phyloP scores from a whole-genome alignment of 106 monocot genomes.

The Allium cepa region DNA sequence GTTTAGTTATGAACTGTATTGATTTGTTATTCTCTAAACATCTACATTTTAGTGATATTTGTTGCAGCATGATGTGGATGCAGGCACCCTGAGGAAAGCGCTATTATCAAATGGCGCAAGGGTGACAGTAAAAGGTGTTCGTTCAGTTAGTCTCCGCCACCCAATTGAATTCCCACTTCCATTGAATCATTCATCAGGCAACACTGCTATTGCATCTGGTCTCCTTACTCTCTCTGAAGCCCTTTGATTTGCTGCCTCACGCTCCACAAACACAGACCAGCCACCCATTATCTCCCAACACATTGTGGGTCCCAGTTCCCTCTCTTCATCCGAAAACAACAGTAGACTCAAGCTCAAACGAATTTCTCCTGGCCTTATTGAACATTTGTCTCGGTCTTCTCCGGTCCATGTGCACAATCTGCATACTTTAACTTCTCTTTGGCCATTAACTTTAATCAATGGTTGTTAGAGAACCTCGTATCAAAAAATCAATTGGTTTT shows the following conservation, averaged over 20 bases:
- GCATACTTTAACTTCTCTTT: constrained; percentile 15
- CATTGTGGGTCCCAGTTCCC: constrained; percentile 77
- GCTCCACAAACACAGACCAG: constrained; percentile 40
- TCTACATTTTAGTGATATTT: neutral
- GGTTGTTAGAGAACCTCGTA: too few relatives aligned
- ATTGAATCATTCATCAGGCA: constrained; percentile 36
- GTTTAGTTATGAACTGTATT: too few relatives aligned
- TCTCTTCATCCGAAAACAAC: constrained; percentile 35
- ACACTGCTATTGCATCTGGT: constrained; percentile 38
- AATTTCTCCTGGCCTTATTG: constrained; percentile 75
- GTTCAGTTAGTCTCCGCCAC: constrained; percentile 67
- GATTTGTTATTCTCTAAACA: too few relatives aligned
- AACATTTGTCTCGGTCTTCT: constrained; percentile 56
- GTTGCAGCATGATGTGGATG: constrained; percentile 88
- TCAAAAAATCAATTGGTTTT: too few relatives aligned
- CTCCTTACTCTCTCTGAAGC: constrained; percentile 64
- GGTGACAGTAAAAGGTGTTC: constrained; percentile 76
- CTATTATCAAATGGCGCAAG: constrained; percentile 80
- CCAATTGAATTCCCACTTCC: constrained; percentile 80
- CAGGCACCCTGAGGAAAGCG: constrained; percentile 78
- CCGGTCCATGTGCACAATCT: constrained; percentile 10
- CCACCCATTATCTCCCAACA: constrained; percentile 65
- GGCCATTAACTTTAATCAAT: constrained; percentile 83
- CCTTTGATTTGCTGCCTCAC: constrained; percentile 43
- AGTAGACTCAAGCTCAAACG: constrained; percentile 86